Evolutionary conservation across 352 stramenopile species (phyloP).

Genomic region (Pythium folliculosum): DNA sequence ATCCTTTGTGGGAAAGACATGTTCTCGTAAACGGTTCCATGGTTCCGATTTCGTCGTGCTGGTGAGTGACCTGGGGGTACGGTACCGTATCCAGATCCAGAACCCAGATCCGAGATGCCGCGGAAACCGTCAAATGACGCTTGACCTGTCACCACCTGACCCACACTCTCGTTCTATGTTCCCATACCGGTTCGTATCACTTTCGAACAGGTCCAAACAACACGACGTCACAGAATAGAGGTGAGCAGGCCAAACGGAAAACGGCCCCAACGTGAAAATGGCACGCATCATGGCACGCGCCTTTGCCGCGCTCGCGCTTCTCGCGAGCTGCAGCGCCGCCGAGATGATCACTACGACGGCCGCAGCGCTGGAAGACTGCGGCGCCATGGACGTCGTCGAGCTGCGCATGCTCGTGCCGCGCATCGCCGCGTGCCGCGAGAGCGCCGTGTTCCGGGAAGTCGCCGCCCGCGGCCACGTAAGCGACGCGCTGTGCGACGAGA

Average conservation of each 20-base stretch:
- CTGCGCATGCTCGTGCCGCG: conserved; percentile 13
- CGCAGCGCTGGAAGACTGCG: background rate
- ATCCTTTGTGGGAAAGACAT: conserved; percentile 12
- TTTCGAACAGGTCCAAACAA: background rate
- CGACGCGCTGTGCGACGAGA: conserved; percentile 8
- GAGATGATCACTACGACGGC: conserved; percentile 4
- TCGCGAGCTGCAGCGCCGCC: background rate
- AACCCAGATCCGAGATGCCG: background rate
- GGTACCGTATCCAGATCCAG: background rate
- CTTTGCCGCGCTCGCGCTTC: background rate
- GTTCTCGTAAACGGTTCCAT: conserved; percentile 21
- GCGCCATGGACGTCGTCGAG: conserved; percentile 11
- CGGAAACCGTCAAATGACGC: conserved; percentile 2
- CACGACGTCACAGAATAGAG: background rate
- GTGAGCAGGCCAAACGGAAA: background rate
- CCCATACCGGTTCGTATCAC: background rate
- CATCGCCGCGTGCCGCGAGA: conserved; percentile 7
- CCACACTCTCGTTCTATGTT: background rate
- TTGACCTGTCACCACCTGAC: background rate
- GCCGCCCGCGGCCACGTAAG: background rate
- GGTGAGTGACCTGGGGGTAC: no score
- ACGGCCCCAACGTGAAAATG: background rate
- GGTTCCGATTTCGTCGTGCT: background rate
- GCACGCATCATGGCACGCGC: background rate
- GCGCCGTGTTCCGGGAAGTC: background rate